phyloP scores from a whole-genome alignment of 306 rosid genomes.

The Carpinus viminea region DNA sequence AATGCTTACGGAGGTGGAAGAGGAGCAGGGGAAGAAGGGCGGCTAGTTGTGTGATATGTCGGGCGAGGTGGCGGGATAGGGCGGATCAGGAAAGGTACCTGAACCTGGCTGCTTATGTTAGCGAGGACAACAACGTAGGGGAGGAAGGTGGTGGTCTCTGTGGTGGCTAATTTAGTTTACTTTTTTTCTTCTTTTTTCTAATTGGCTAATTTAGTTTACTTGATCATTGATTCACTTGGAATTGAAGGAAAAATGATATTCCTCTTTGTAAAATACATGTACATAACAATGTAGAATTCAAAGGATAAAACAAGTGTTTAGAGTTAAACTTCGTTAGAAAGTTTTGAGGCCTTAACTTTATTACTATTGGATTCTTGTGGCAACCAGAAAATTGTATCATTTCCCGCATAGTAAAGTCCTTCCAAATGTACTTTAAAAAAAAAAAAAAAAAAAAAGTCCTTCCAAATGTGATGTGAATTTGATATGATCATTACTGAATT shows the following conservation, averaged over 20 bases:
- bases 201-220: background rate
- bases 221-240: background rate
- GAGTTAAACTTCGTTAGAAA: background rate
- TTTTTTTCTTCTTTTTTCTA: too few relatives aligned
- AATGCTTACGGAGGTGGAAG: conserved; percentile 74
- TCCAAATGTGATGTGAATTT: too few relatives aligned
- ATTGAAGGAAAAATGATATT: background rate
- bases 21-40: conserved; percentile 64
- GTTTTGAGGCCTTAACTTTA: background rate
- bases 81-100: conserved; percentile 54
- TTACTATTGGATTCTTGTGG: background rate
- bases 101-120: conserved; percentile 68
- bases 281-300: background rate
- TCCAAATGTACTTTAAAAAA: too few relatives aligned
- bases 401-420: too few relatives aligned
- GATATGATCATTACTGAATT: too few relatives aligned
- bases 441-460: too few relatives aligned
- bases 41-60: conserved; percentile 74
- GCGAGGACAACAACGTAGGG: conserved; percentile 29
- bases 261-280: background rate
- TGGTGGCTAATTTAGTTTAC: background rate
- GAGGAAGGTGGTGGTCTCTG: conserved; percentile 5
- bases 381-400: background rate
- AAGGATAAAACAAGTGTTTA: background rate
- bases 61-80: conserved; percentile 73